Evolutionary conservation across 1,139 yeast species (phyloP), one percentile per base, ranked within the genome.

Genomic region (Yamadazyma oceani): DNA sequence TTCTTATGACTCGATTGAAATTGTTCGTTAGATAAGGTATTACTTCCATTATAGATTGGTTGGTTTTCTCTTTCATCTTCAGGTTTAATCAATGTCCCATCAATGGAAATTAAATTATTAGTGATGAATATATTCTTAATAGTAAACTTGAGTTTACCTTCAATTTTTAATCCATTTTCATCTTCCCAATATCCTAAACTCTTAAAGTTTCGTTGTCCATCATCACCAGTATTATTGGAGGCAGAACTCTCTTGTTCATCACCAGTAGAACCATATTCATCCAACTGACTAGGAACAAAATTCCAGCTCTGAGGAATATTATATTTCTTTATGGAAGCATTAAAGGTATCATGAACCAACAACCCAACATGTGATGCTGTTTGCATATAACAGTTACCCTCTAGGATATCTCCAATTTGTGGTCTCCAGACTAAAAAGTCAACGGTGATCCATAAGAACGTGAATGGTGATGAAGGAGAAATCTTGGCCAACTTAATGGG

Each of bases 361-460:
- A 92, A 70, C 44, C 97, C 97, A 54, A 94, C 83, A 57, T 92
- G 98, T 7, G 96, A 85, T 12, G 96, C 96, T 1, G 97, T 84
- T 66, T 90, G 97, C 77, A 92, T 80, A 65, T 88, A 88, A 41
- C 86, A 76, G 66, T 80, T 76, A 5, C 98, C 98, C 57, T 90
- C 95, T 23, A 90, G 63, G 2, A 71, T 66, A 54, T 92, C 97
- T 5, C 95, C 96, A 11, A 80, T 72, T 50, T 78, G 79, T 4
- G 98, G 98, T 53, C 77, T 79, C 97, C 98, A 92, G 38, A 89
- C 76, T 41, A 89, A 69, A 32, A 92, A 70, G 43, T 88, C 94
- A n/a, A 85, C 95, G 3, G 78, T 65, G 35, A 88, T 72, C 97
- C 97, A 92, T 44, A 85, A 58, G 58, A 85, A 92, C 27, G 92